A percentile compares a stretch with the other conserved stretches of the same genome.
Evolutionary conservation across 768 basidiomycete species (phyloP).

Genomic region (Suillus americanus): DNA sequence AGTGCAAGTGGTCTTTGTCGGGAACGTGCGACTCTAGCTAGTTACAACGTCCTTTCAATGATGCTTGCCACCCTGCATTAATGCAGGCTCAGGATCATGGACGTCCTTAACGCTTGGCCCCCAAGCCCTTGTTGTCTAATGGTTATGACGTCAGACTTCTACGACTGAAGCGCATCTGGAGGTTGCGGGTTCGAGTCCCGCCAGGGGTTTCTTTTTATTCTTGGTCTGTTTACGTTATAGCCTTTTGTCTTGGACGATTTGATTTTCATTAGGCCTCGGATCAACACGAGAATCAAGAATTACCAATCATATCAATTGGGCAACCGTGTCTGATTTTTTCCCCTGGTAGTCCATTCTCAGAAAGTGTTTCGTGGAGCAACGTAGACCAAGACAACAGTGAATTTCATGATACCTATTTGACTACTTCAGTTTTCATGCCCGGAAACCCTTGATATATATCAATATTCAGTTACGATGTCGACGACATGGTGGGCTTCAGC

Average conservation of each 20-base stretch:
- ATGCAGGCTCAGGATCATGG: not conserved
- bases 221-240: not conserved
- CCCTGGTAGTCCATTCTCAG: not conserved
- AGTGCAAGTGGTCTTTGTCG: not conserved
- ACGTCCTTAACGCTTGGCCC: too few relatives aligned
- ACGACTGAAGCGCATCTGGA: constrained; percentile 54
- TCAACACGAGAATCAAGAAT: not conserved
- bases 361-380: not conserved
- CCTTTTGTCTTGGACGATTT: not conserved
- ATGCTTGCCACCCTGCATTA: too few relatives aligned
- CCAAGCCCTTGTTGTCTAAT: constrained; percentile 81
- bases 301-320: not conserved
- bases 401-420: not conserved
- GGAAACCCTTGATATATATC: not conserved
- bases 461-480: too few relatives aligned
- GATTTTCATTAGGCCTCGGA: not conserved
- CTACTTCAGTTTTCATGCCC: not conserved
- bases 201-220: constrained; percentile 54
- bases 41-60: too few relatives aligned
- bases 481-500: too few relatives aligned
- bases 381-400: not conserved
- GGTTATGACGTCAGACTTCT: constrained; percentile 93
- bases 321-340: not conserved
- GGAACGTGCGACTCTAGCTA: not conserved
- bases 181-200: constrained; percentile 87